Percentiles rank a stretch among this genome's conserved stretches.
Evolutionary conservation across 306 rosid genomes (phyloP).

Genomic region (Pyrus pyrifolia): DNA sequence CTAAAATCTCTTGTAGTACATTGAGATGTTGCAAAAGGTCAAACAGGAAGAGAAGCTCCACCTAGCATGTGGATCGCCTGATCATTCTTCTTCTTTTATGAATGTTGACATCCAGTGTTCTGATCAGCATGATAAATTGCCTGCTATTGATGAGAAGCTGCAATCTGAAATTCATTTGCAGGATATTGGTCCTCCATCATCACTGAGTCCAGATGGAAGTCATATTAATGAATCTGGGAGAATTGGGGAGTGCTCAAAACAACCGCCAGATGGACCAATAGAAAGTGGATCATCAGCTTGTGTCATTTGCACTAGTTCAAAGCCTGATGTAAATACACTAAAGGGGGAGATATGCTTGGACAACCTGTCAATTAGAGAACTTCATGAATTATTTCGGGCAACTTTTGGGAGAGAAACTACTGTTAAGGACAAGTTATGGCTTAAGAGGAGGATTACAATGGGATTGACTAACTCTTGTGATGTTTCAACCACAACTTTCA

Average conservation of each 20-base stretch:
- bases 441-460: slow-evolving; percentile 91
- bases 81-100: slow-evolving; percentile 35
- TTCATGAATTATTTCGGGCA: slow-evolving; percentile 77
- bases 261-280: slow-evolving; percentile 46
- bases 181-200: slow-evolving; percentile 43
- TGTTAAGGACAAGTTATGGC: slow-evolving; percentile 90
- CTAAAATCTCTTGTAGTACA: slow-evolving; percentile 38
- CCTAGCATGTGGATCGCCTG: slow-evolving; percentile 43
- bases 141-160: slow-evolving; percentile 36
- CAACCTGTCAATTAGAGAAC: slow-evolving; percentile 81
- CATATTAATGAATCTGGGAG: slow-evolving; percentile 43
- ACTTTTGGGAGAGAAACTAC: slow-evolving; percentile 93
- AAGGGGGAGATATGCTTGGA: slow-evolving; percentile 79
- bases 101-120: slow-evolving; percentile 37
- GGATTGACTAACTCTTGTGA: slow-evolving; percentile 84
- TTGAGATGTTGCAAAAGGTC: slow-evolving; percentile 57
- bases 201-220: slow-evolving; percentile 35
- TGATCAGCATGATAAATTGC: slow-evolving; percentile 36
- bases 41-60: slow-evolving; percentile 47
- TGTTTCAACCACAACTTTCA: slow-evolving; percentile 65
- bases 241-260: slow-evolving; percentile 46
- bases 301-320: slow-evolving; percentile 35
- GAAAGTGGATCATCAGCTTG: slow-evolving; percentile 69
- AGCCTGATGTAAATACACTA: slow-evolving; percentile 45
- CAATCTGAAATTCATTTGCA: slow-evolving; percentile 35